phyloP scores from a whole-genome alignment of 305 asterid species.

The Caryopteris hybrid region DNA sequence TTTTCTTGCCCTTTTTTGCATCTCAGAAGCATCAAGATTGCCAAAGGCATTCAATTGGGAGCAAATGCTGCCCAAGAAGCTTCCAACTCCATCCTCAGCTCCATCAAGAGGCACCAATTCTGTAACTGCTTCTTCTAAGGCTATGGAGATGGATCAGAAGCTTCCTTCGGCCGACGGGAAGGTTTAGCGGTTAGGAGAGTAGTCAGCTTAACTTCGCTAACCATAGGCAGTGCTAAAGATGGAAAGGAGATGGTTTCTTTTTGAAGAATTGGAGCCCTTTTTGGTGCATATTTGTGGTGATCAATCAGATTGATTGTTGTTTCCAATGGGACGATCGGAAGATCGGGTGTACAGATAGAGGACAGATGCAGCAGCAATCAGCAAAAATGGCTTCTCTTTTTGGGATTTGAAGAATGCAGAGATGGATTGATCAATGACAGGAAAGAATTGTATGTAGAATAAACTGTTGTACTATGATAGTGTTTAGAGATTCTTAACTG shows the following conservation, averaged over 20 bases:
- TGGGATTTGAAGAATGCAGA: no score
- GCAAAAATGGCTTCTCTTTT: background rate
- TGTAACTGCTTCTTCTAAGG: constrained; percentile 27
- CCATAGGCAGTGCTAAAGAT: background rate
- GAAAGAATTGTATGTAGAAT: constrained; percentile 25
- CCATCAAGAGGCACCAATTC: constrained; percentile 82
- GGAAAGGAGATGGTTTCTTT: background rate
- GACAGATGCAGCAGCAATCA: background rate
- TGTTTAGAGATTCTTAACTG: constrained; percentile 15
- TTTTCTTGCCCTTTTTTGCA: constrained; percentile 43
- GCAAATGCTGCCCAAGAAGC: constrained; percentile 91
- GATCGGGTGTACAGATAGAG: constrained; percentile 21
- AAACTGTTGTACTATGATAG: constrained; percentile 15
- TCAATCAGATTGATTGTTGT: background rate
- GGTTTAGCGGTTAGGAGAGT: constrained; percentile 28
- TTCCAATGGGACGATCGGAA: background rate
- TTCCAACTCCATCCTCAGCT: constrained; percentile 73
- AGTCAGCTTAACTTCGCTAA: constrained; percentile 19
- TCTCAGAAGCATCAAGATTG: constrained; percentile 68
- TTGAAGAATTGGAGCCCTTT: constrained; percentile 10
- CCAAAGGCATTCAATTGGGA: constrained; percentile 57
- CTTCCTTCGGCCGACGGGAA: constrained; percentile 51
- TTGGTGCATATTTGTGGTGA: background rate
- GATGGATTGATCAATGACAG: constrained; percentile 6
- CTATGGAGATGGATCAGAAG: constrained; percentile 28